Percentiles rank a stretch among this genome's conserved stretches.
Evolutionary conservation across 2,329 filamentous ascomycete genomes (phyloP).

Genomic region (Proliferodiscus dingleyae): DNA sequence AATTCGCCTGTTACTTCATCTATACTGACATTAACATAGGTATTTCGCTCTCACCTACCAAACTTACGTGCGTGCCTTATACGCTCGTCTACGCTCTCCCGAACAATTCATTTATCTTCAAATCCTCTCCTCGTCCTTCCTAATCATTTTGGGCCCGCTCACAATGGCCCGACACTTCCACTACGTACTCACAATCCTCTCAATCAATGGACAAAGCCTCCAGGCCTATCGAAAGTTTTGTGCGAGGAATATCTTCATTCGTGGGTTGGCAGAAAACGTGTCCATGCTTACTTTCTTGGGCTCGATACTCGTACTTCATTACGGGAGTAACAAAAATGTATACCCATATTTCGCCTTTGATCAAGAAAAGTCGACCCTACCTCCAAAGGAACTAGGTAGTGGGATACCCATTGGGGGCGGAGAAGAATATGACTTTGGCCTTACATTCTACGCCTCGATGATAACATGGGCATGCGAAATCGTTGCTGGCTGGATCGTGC

Average conservation of each 20-base stretch:
- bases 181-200: constrained; percentile 47
- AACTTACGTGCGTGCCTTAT: constrained; percentile 64
- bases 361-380: constrained; percentile 18
- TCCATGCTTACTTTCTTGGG: constrained; percentile 66
- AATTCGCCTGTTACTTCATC: neutral
- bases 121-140: constrained; percentile 55
- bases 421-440: constrained; percentile 52
- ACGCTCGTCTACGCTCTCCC: constrained; percentile 62
- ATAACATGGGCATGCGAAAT: constrained; percentile 66
- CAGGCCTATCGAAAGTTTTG: constrained; percentile 61
- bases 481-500: constrained; percentile 54
- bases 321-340: constrained; percentile 61
- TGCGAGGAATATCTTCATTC: constrained; percentile 62
- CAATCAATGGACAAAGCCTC: constrained; percentile 55
- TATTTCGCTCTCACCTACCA: constrained; percentile 68
- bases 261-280: constrained; percentile 61
- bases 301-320: constrained; percentile 60
- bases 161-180: constrained; percentile 59
- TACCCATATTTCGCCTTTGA: constrained; percentile 69
- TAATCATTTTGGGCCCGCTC: constrained; percentile 59
- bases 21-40: constrained; percentile 11
- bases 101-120: constrained; percentile 62
- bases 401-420: constrained; percentile 23
- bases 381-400: neutral
- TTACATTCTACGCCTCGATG: constrained; percentile 59